Evolutionary conservation across 306 rosid genomes (phyloP), one percentile per base, ranked within the genome.

Genomic region (Begonia masoniana): DNA sequence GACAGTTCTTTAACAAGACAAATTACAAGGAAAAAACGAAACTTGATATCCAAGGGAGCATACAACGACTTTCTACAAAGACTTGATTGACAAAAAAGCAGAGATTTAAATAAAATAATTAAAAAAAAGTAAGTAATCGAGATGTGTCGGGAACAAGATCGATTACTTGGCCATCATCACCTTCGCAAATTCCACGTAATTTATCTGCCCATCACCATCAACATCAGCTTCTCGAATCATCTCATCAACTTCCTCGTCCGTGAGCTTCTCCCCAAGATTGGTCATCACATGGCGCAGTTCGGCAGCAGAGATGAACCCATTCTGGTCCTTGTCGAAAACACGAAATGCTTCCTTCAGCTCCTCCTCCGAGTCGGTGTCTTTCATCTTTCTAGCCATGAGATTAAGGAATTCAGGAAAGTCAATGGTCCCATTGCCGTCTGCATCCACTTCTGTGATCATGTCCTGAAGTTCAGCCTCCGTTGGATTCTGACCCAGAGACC

Each of bases 251-350:
- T 85, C 95, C 53, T 85, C 95, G 10, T 85, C 95, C 0, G 92
- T 82, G 62, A 85, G 85, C 69, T 85, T 85, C 81, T 85, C 95
- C 0, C 95, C 95, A 1, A 85, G 92, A 68, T 85, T 85, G 50
- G 92, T 85, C 95, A 85, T 85, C 41, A 85, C 95, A 52, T 85
- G 95, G 71, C 95, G 95, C 12, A 85, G 81, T 72, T 85, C 95
- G 31, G 92, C 92, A 15, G 95, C 95, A 58, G 95, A 85, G 59
- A 85, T 85, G 83, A 82, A 85, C 6, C 95, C 95, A 45, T 85
- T 85, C 69, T 85, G 95, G 58, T 85, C 95, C 77, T 85, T 85
- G 70, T 82, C 95, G 16, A 85, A 85, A 17, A 85, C 95, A 10
- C 95, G 67, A 76, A 85, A 85, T 0, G 92, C 95, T 65, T 85